Percentiles rank a stretch among this genome's conserved stretches.
Evolutionary conservation across 176 grass and related monocot genomes (phyloP).

Genomic region (Sorghum bicolor): Sorghum_bicolor_NCBIv3 NC_012870.2:21309501-21310000

Average conservation of each 20-base stretch:
- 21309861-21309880: slow-evolving; percentile 60
- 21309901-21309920: neutral
- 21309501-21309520: slow-evolving; percentile 58
- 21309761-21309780: slow-evolving; percentile 81
- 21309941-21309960: slow-evolving; percentile 79
- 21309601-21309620: slow-evolving; percentile 59
- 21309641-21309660: slow-evolving; percentile 38
- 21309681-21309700: neutral
- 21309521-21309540: slow-evolving; percentile 65
- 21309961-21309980: slow-evolving; percentile 76
- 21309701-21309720: too few species aligned
- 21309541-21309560: slow-evolving; percentile 64
- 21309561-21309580: slow-evolving; percentile 65
- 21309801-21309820: slow-evolving; percentile 35
- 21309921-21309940: slow-evolving; percentile 70
- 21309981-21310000: slow-evolving; percentile 55
- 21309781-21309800: slow-evolving; percentile 78
- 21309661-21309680: slow-evolving; percentile 61
- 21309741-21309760: slow-evolving; percentile 42
- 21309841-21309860: slow-evolving; percentile 53
- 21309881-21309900: slow-evolving; percentile 52
- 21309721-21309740: neutral
- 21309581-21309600: slow-evolving; percentile 58
- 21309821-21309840: slow-evolving; percentile 18
- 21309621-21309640: slow-evolving; percentile 53